Base-by-base conservation (phyloP, 495 filamentous ascomycete species). In the Zalerion maritima region DNA sequence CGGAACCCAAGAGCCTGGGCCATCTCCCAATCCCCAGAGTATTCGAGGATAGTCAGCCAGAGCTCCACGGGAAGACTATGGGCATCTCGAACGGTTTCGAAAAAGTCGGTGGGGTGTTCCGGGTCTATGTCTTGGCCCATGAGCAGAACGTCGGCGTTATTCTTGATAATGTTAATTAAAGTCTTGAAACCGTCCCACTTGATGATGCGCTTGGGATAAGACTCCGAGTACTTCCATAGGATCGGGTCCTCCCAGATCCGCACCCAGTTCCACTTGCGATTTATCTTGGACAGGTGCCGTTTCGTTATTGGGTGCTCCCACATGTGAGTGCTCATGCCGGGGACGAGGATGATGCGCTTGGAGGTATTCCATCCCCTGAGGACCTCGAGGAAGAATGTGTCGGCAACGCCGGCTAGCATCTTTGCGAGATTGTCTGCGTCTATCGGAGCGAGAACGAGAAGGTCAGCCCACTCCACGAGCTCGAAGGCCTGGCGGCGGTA, bases 251-350 rank as follows among this genome's bases (percentile, higher is more conserved):
- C 54, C 27, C 76, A 49, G 18, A 82, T 73, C 29, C 70, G 59
- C 29, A 89, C 69, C 79, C 82, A 89, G 21, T 73, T 73, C 81
- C 81, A 89, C 40, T 77, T 83, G 29, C 71, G 63, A 24, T 71
- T 61, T 23, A 89, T 71, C 45, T 87, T 86, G 44, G 69, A 71
- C 22, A 89, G 65, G 46, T 92, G 83, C 41, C 79, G 73, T 50
- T 73, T 75, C 13, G 75, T 87, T 54, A 87, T 71, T 9, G 81
- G 81, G 42, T 86, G 78, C 46, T 84, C 71, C 83, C 83, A 92
- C 71, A 80, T 78, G 32, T 74, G 60, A 4, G 65, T 65, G 4
- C 76, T 80, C 81, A 92, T 87, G 24, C 75, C 79, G 0, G 82
- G 83, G 9, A 89, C 70, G 12, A 92, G 54, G 26, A 87, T 50